Evolutionary conservation across 371 early-diverging fungal genomes (phyloP), one percentile per base, ranked within the genome.

Genomic region (Syncephalastrum monosporum): DNA sequence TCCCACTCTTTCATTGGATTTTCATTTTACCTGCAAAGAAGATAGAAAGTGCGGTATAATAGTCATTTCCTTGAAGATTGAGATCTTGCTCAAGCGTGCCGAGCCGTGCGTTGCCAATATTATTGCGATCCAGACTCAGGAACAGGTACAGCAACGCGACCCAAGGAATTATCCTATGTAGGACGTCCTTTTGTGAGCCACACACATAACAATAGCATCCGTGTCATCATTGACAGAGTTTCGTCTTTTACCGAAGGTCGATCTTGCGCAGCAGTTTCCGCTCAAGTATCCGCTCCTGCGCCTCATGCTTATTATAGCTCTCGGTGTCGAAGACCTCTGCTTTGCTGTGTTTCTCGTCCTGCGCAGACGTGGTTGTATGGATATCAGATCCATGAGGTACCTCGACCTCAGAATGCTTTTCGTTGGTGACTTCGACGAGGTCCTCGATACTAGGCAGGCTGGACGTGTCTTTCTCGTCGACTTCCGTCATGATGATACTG

Each of bases 231-330:
- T n/a, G 12, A 12, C 19, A 24, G 52, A 14, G 3, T 19, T 51
- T 21, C 2, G 21, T 52, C 4, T 53, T 33, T 16, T 47, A 60
- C 60, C 60, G 19, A 27, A 60, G 17, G 55, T 60, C 60, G n/a
- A 60, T 60, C 42, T 60, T 60, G 27, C 60, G 60, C 19, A 60
- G 16, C 47, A 46, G 23, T 14, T 46, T 46, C 85, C 85, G 83
- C 50, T 83, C 82, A 57, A 83, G 85, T 56, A 83, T 85, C 50
- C 85, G 72, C 60, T 85, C 85, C 62, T 85, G 82, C 19, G 80
- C 74, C 52, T 75, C 79, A 10, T 82, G 57, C 24, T 71, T 72
- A 8, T 71, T 65, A n/a, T 82, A 50, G 10, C 10, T 33, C 8
- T 33, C 38, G 7, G 38, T 33, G 8, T 33, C 38, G 12, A 33